phyloP scores from a whole-genome alignment of 2,329 filamentous ascomycete genomes.

The Calonectria ilicicola region DNA sequence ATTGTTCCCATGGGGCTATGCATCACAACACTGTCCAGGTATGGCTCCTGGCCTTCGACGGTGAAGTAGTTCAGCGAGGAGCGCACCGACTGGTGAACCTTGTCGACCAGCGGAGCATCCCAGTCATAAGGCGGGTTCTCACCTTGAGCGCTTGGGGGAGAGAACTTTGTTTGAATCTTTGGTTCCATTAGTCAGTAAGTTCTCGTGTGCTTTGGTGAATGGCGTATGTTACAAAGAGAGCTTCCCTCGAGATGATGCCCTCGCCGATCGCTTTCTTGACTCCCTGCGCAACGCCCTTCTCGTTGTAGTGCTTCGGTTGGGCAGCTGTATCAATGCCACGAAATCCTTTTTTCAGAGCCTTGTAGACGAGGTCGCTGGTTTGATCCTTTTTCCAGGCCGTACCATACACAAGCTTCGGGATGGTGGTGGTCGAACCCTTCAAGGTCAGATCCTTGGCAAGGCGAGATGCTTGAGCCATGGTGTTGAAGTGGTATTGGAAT shows the following conservation, averaged over 20 bases:
- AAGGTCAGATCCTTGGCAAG: slow-evolving; percentile 50
- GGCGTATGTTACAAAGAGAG: slow-evolving; percentile 69
- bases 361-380: slow-evolving; percentile 75
- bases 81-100: slow-evolving; percentile 75
- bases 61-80: slow-evolving; percentile 75
- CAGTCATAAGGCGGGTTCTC: slow-evolving; percentile 71
- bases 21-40: slow-evolving; percentile 82
- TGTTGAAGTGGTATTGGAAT: neutral
- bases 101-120: slow-evolving; percentile 67
- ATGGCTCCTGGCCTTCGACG: slow-evolving; percentile 51
- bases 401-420: slow-evolving; percentile 76
- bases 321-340: slow-evolving; percentile 82
- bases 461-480: slow-evolving; percentile 43
- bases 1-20: slow-evolving; percentile 66
- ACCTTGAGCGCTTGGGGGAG: slow-evolving; percentile 72
- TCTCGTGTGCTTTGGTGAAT: neutral
- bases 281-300: slow-evolving; percentile 76
- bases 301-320: slow-evolving; percentile 83
- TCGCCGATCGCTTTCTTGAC: slow-evolving; percentile 71
- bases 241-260: slow-evolving; percentile 65
- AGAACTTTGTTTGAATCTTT: slow-evolving; percentile 88
- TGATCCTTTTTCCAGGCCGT: slow-evolving; percentile 87
- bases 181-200: neutral
- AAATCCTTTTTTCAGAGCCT: slow-evolving; percentile 77
- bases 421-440: slow-evolving; percentile 47